Evolutionary conservation across 2,329 filamentous ascomycete genomes (phyloP).

Genomic region (Cryphonectria parasitica): DNA sequence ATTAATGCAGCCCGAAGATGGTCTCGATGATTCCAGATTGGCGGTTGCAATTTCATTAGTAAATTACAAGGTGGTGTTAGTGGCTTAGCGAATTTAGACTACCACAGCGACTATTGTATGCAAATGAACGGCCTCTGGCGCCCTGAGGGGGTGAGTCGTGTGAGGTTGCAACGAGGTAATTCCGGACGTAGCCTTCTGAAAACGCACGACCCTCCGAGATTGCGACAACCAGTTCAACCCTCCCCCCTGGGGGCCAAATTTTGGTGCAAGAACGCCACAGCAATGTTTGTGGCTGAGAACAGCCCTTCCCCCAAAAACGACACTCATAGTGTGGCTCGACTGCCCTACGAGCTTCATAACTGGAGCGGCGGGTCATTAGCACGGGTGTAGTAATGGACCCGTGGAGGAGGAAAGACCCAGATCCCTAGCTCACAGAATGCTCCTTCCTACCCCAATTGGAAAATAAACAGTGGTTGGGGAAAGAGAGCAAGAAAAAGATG

Average conservation of each 20-base stretch:
- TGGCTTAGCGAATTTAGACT: constrained; percentile 3
- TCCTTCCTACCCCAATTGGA: not conserved
- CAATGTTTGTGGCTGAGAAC: not conserved
- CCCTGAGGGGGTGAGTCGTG: not conserved
- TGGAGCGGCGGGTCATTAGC: not conserved
- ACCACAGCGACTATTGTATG: constrained; percentile 2
- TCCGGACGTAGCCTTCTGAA: not conserved
- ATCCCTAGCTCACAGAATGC: not conserved
- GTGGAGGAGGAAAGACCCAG: not conserved
- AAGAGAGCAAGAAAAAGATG: not conserved
- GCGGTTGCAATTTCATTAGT: constrained; percentile 20
- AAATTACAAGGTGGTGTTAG: constrained; percentile 16
- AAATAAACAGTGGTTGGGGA: not conserved
- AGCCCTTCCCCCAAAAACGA: too few species aligned
- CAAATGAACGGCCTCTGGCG: not conserved
- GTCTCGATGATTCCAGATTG: constrained; percentile 4
- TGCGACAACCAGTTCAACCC: not conserved
- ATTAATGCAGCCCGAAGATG: not conserved
- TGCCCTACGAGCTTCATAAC: not conserved
- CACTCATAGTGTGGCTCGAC: not conserved
- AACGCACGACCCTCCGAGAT: constrained; percentile 2
- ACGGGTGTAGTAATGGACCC: not conserved
- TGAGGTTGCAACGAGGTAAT: not conserved
- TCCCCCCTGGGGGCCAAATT: not conserved
- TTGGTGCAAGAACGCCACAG: not conserved